Conservation (phyloP, 345 rosid genomes). For the Salix arbutifolia region DNA sequence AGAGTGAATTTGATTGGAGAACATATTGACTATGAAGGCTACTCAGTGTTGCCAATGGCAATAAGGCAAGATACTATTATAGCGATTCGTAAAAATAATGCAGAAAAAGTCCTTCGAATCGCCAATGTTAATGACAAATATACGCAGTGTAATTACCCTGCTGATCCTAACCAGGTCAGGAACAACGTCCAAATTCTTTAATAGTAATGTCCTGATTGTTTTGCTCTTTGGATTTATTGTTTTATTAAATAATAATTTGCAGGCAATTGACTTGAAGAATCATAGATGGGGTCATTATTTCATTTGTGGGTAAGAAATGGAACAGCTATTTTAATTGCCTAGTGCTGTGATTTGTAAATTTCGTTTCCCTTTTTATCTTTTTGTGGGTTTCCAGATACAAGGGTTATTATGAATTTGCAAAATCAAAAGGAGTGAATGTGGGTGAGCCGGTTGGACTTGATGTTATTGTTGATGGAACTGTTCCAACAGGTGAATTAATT, state of each 20-base stretch:
- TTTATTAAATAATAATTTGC: conserved; percentile 12
- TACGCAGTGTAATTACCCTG: conserved; percentile 63
- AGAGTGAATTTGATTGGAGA: conserved; percentile 98
- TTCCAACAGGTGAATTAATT: conserved; percentile 65
- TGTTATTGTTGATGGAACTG: conserved; percentile 82
- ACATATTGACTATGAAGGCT: conserved; percentile 96
- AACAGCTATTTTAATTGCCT: background rate
- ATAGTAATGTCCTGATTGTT: background rate
- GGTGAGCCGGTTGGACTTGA: conserved; percentile 81
- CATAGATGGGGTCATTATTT: conserved; percentile 97
- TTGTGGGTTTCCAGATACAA: conserved; percentile 54
- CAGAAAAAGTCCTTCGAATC: conserved; percentile 51
- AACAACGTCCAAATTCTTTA: background rate
- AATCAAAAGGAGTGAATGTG: conserved; percentile 64
- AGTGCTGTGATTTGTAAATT: background rate
- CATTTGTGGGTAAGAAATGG: conserved; percentile 71
- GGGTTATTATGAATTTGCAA: conserved; percentile 72
- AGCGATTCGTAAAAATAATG: conserved; percentile 57
- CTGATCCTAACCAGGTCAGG: conserved; percentile 73
- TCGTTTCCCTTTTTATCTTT: background rate
- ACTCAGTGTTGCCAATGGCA: conserved; percentile 98
- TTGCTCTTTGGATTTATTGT: background rate
- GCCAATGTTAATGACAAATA: conserved; percentile 78
- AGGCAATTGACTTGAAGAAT: conserved; percentile 86
- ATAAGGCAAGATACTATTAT: conserved; percentile 88